A percentile compares a stretch with the other conserved stretches of the same genome.
Conservation (phyloP, 495 filamentous ascomycete species). For the Hyaloscypha bicolor region DNA sequence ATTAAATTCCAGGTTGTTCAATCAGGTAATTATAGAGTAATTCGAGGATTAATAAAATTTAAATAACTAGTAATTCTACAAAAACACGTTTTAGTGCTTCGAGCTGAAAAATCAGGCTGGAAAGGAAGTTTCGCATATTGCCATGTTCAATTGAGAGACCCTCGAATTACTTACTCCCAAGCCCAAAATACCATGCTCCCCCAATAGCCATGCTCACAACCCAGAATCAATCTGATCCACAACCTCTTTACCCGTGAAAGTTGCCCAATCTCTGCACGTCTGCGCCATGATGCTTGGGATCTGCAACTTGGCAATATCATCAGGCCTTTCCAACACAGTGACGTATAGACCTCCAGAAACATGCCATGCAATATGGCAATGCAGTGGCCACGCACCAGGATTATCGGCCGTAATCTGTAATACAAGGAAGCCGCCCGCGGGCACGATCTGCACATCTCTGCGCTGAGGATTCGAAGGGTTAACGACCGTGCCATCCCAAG, state of each 20-base stretch:
- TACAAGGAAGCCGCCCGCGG: constrained; percentile 42
- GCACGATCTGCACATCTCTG: constrained; percentile 60
- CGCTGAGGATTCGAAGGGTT: constrained; percentile 53
- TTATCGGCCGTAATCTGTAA: constrained; percentile 61
- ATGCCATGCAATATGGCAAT: constrained; percentile 55
- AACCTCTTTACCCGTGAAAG: constrained; percentile 45
- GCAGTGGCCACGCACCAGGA: constrained; percentile 59
- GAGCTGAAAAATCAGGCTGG: too few species aligned
- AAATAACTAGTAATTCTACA: too few species aligned
- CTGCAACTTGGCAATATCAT: constrained; percentile 38
- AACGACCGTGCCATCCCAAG: constrained; percentile 39
- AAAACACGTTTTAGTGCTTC: too few species aligned
- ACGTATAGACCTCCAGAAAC: constrained; percentile 54
- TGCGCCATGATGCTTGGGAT: constrained; percentile 43
- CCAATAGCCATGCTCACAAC: constrained; percentile 29
- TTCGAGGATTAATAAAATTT: too few species aligned
- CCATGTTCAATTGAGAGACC: too few species aligned
- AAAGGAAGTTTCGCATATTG: too few species aligned
- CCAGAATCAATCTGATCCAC: constrained; percentile 61
- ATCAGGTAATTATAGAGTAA: too few species aligned
- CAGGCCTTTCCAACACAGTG: constrained; percentile 48
- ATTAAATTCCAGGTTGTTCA: too few species aligned
- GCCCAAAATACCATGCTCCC: not conserved
- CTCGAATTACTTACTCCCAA: too few species aligned
- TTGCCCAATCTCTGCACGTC: constrained; percentile 54